Evolutionary conservation across 1,284 basidiomycete species (phyloP), one percentile per base, ranked within the genome.

Genomic region (Anthracocystis panici-leucophaei): DNA sequence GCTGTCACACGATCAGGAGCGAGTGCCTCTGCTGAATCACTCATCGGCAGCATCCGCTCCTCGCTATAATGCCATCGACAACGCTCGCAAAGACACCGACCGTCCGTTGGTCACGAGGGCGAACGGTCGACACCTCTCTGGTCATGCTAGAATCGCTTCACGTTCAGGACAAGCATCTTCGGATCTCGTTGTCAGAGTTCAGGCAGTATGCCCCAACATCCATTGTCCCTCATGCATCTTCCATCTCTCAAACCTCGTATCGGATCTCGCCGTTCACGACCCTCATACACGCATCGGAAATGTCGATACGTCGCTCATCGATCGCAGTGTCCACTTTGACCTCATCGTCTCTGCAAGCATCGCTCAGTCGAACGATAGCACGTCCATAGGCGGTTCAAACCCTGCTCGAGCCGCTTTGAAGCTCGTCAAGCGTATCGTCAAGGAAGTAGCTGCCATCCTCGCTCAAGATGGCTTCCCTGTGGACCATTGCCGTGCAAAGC

Each of bases 161-260:
- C 31, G 18, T 20, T 33, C 7, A 8, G 60, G 50, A n/a, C 51
- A 69, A 31, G 49, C 41, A 20, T 63, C 66, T 7, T 55, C 46
- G 21, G 35, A 63, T 31, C 46, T 69, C 33, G 33, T 56, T 23
- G 57, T 67, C 10, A 57, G 70, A 25, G n/a, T 67, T 1, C 45
- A 62, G 38, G 64, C 60, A 8, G 45, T 73, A 14, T 68, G 75
- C 49, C 71, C 59, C 53, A 71, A 77, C 57, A 71, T 82, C 10
- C 82, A 87, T 78, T 87, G 87, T 66, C 86, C 87, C 11, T 86
- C 85, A 9, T 87, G 87, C 78, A 83, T 86, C 54, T 82, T 84
- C 2, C 72, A 82, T 44, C 86, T 87, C 74, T 69, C 65, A 9
- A 44, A 49, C 18, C 81, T 87, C 18, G 77, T 86, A 23, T 52